Evolutionary conservation across 306 rosid species (phyloP).

Genomic region (Gastrolobium bilobum): DNA sequence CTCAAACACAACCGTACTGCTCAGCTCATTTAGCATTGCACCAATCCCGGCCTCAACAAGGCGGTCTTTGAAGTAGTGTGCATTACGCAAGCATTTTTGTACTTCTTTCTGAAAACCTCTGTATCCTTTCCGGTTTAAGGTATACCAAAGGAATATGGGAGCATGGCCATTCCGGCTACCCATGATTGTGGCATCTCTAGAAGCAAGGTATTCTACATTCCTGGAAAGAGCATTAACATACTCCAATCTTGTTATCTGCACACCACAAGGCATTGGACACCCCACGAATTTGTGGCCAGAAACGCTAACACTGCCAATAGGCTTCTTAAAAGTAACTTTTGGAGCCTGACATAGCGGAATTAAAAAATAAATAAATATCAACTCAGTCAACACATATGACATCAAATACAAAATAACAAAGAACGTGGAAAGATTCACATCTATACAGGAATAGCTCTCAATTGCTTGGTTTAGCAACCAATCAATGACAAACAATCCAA

Average conservation of each 20-base stretch:
- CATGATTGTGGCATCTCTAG: conserved; percentile 71
- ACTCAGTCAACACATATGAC: not conserved
- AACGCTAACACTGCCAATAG: conserved; percentile 69
- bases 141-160: conserved; percentile 72
- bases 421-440: conserved; percentile 3
- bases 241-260: conserved; percentile 66
- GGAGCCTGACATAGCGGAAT: conserved; percentile 61
- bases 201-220: conserved; percentile 67
- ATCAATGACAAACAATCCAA: not conserved
- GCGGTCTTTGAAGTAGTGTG: conserved; percentile 62
- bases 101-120: conserved; percentile 70
- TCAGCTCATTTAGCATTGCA: conserved; percentile 68
- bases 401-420: not conserved
- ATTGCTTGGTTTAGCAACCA: conserved; percentile 1
- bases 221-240: conserved; percentile 60
- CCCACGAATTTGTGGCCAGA: conserved; percentile 74
- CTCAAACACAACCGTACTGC: conserved; percentile 71
- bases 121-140: conserved; percentile 67
- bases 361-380: not conserved
- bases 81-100: conserved; percentile 65
- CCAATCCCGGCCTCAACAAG: conserved; percentile 60
- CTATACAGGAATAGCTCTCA: conserved; percentile 36
- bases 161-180: conserved; percentile 73
- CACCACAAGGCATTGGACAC: conserved; percentile 74
- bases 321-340: conserved; percentile 65